Evolutionary conservation across 768 basidiomycete species (phyloP).

Genomic region (Boletus sp.): DNA sequence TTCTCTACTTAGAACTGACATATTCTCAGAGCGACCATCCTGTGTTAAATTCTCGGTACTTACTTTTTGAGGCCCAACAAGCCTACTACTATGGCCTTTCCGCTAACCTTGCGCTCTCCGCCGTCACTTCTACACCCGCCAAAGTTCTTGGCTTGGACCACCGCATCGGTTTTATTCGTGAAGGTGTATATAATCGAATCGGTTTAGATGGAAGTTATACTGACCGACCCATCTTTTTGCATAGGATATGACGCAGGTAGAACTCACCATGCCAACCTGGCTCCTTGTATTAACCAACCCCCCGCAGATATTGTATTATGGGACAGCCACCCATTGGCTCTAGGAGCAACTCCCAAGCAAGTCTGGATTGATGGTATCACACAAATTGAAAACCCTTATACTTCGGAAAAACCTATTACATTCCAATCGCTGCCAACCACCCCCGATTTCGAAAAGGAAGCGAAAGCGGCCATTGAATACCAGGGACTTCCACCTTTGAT

Average conservation of each 20-base stretch:
- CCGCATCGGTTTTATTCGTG: conserved; percentile 62
- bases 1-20: conserved; percentile 3
- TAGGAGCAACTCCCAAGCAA: conserved; percentile 78
- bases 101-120: conserved; percentile 60
- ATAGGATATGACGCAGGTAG: conserved; percentile 70
- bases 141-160: conserved; percentile 70
- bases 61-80: conserved; percentile 60
- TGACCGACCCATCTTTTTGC: not conserved
- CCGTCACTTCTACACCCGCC: conserved; percentile 74
- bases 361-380: conserved; percentile 85
- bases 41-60: conserved; percentile 52
- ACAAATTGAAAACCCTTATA: conserved; percentile 52
- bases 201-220: not conserved
- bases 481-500: conserved; percentile 71
- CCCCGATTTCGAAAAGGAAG: conserved; percentile 66
- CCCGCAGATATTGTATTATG: conserved; percentile 65
- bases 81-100: conserved; percentile 72
- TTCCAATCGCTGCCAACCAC: conserved; percentile 53
- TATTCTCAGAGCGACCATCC: conserved; percentile 49
- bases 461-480: conserved; percentile 55
- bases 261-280: not conserved
- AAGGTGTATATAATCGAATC: conserved; percentile 35
- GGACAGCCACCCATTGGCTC: conserved; percentile 74
- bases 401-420: conserved; percentile 50
- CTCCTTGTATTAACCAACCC: not conserved